A percentile compares a stretch with the other conserved stretches of the same genome.
Evolutionary conservation across 2,329 filamentous ascomycete species (phyloP).

Genomic region (Rutstroemia sydowiana): DNA sequence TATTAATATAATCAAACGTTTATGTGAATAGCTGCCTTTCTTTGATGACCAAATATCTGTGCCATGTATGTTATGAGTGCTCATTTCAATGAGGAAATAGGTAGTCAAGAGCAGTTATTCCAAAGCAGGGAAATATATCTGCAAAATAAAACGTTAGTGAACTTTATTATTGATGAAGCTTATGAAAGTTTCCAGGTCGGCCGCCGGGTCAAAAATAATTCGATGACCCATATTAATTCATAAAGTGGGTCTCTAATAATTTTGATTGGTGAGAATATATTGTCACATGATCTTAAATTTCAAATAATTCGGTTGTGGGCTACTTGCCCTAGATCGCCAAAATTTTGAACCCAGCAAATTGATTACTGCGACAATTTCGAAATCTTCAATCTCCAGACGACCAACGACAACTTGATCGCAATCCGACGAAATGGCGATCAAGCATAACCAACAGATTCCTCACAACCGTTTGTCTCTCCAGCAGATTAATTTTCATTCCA

Average conservation of each 20-base stretch:
- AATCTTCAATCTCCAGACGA: conserved; percentile 13
- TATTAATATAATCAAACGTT: not conserved
- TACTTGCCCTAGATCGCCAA: conserved; percentile 11
- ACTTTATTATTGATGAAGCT: too few species aligned
- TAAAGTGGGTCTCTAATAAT: conserved; percentile 1
- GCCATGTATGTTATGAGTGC: too few species aligned
- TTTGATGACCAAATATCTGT: not conserved
- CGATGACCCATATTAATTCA: too few species aligned
- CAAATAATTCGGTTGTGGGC: conserved; percentile 11
- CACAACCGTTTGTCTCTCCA: conserved; percentile 71
- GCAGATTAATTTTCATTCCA: conserved; percentile 23
- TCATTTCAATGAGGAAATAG: too few species aligned
- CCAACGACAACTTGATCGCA: conserved; percentile 27
- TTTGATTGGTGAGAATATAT: not conserved
- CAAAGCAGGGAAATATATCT: too few species aligned
- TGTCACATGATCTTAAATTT: conserved; percentile 8
- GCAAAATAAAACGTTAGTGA: too few species aligned
- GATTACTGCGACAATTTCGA: conserved; percentile 16
- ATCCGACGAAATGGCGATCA: conserved; percentile 65
- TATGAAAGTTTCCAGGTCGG: too few species aligned
- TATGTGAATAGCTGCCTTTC: not conserved
- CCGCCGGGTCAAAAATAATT: too few species aligned
- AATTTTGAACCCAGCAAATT: conserved; percentile 7
- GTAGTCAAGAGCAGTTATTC: too few species aligned
- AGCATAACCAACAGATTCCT: conserved; percentile 98